Conservation (phyloP, 2,329 filamentous ascomycete genomes). For the Aspergillus floridensis region DNA sequence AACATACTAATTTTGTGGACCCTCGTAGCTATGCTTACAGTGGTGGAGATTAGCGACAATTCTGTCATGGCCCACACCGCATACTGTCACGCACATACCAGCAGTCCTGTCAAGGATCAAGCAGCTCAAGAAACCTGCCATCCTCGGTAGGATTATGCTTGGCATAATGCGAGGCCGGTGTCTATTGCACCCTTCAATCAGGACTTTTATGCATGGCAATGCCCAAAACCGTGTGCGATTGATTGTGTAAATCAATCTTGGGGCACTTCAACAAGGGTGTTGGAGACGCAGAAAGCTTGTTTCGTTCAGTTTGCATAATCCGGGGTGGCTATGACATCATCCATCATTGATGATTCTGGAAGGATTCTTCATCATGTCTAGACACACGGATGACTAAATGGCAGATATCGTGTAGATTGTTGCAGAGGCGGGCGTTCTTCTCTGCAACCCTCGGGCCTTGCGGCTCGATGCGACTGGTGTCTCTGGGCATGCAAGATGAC, state of each 20-base stretch:
- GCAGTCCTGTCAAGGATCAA: too few species aligned
- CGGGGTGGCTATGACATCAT: background rate
- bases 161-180: constrained; percentile 32
- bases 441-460: too few species aligned
- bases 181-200: background rate
- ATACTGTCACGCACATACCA: too few species aligned
- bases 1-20: too few species aligned
- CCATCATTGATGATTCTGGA: background rate
- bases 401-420: too few species aligned
- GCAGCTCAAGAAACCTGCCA: too few species aligned
- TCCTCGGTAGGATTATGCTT: constrained; percentile 3
- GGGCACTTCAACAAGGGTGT: background rate
- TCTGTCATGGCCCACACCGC: too few species aligned
- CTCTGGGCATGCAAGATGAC: background rate
- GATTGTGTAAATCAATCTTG: background rate
- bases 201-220: background rate
- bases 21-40: too few species aligned
- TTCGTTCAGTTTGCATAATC: background rate
- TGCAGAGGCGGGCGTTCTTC: background rate
- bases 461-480: too few species aligned
- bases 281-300: background rate
- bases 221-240: background rate
- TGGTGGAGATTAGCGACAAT: too few species aligned
- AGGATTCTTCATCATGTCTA: background rate
- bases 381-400: too few species aligned